Conservation (phyloP, 225 moss, liverwort and hornwort genomes). For the Marchantia paleacea region DNA sequence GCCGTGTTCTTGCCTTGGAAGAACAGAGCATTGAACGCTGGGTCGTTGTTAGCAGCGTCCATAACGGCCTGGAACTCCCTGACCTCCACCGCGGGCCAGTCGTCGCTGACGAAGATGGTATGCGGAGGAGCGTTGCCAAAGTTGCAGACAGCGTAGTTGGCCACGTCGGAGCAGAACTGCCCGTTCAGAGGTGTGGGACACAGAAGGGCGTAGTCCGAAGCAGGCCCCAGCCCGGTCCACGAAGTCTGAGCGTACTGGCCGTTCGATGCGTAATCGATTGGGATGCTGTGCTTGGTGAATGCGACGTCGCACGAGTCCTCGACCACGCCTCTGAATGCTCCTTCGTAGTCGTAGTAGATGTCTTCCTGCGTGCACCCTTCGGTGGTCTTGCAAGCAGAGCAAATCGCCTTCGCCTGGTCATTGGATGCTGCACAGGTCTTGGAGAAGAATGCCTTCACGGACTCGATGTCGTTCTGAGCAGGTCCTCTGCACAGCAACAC, state of each 20-base stretch:
- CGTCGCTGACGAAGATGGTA: constrained; percentile 29
- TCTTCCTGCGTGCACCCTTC: constrained; percentile 35
- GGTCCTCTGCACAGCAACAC: constrained; percentile 35
- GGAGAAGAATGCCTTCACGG: constrained; percentile 39
- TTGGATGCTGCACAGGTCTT: constrained; percentile 41
- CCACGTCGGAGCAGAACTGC: constrained; percentile 24
- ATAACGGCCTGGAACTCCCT: constrained; percentile 26
- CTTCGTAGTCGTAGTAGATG: constrained; percentile 46
- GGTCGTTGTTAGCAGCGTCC: constrained; percentile 39
- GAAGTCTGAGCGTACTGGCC: constrained; percentile 34
- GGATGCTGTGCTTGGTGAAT: constrained; percentile 56
- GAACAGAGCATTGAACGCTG: constrained; percentile 33
- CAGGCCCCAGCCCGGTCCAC: constrained; percentile 38
- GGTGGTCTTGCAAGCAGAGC: constrained; percentile 38
- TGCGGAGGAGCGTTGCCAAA: constrained; percentile 51
- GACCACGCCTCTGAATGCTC: constrained; percentile 44
- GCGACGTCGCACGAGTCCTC: constrained; percentile 43
- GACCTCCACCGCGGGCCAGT: constrained; percentile 24
- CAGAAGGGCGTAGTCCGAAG: constrained; percentile 30
- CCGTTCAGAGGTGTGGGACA: constrained; percentile 30
- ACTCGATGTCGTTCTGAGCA: constrained; percentile 34
- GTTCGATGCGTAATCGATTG: constrained; percentile 29
- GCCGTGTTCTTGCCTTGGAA: constrained; percentile 43
- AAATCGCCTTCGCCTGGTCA: constrained; percentile 23
- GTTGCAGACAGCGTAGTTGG: constrained; percentile 42